A percentile compares a stretch with the other conserved stretches of the same genome.
Conservation (phyloP, 2,329 filamentous ascomycete species). For the Aureobasidium melanogenum region DNA sequence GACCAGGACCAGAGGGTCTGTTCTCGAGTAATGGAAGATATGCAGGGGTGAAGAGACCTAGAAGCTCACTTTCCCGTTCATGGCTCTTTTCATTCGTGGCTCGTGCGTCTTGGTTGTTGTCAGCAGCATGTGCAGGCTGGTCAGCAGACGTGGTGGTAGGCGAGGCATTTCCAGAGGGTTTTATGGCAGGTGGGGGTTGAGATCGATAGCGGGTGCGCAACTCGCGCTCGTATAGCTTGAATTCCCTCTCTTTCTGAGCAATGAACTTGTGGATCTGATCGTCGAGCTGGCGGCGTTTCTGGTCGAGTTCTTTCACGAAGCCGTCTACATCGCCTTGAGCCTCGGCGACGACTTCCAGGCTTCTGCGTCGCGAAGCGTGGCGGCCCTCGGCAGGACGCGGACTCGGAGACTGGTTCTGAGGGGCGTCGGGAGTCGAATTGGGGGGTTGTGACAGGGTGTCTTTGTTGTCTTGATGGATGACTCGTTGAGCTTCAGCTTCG, state of each 20-base stretch:
- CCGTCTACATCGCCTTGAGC: conserved; percentile 14
- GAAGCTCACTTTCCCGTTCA: conserved; percentile 25
- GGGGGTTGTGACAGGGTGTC: neutral
- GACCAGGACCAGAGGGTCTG: conserved; percentile 15
- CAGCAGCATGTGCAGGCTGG: neutral
- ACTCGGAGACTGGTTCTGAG: neutral
- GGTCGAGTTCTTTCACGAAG: conserved; percentile 24
- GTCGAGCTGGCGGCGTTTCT: conserved; percentile 28
- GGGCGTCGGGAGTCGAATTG: neutral
- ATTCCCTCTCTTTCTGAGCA: conserved; percentile 29
- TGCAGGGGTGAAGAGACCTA: conserved; percentile 28
- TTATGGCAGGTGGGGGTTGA: neutral
- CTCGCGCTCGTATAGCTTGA: conserved; percentile 28
- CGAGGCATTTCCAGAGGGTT: neutral
- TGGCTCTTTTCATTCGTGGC: neutral
- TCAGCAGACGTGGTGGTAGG: neutral
- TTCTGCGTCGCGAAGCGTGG: conserved; percentile 13
- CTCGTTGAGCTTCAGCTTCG: neutral
- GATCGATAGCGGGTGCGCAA: conserved; percentile 17
- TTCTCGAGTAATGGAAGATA: conserved; percentile 27
- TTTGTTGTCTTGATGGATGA: neutral
- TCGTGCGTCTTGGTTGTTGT: neutral
- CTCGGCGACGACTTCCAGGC: conserved; percentile 13
- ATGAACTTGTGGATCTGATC: conserved; percentile 31
- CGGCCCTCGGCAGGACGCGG: conserved; percentile 10